Base-by-base conservation (phyloP, 768 basidiomycete species). In the Lyophyllum semitale region DNA sequence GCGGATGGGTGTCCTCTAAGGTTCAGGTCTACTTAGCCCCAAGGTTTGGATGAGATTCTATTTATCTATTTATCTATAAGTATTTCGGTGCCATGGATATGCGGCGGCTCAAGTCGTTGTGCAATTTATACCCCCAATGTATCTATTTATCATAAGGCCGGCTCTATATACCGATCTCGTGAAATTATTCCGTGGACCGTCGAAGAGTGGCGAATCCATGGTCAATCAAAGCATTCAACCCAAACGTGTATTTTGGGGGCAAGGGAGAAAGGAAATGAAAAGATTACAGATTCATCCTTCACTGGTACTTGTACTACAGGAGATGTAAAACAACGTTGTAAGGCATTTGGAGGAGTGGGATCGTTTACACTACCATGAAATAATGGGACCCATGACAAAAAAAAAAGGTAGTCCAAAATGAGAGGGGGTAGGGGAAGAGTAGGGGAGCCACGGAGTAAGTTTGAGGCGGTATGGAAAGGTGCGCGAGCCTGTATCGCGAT, bases 1-100 rank as follows among this genome's bases (percentile, higher is more conserved):
- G 26, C 40, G 50, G 47, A 30, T 57, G 50, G 59, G 59, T 15
- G 53, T 60, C 11, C 48, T 60, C 8, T 60, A 25, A 49, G n/a
- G 7, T 13, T 30, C 29, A 30, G 35, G 8, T 6, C 4, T 37
- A 4, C 35, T 4, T 17, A 37, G 15, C 8, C 4, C 4, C 8
- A 4, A 8, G 35, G 35, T 37, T 37, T 4, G 7, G 8, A 37
- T 7, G 29, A 4, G 7, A 8, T 15, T 2, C 37, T 38, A 38
- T 38, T 38, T 38, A 38, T 38, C n/a, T n/a, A n/a, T 32, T 6
- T 32, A 32, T 32, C 30, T n/a, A n/a, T n/a, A n/a, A n/a, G n/a
- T n/a, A n/a, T n/a, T n/a, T n/a, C n/a, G n/a, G n/a, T n/a, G n/a
- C n/a, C n/a, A n/a, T n/a, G n/a, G n/a, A n/a, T n/a, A n/a, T n/a